These are phyloP conservation scores for Talaromyces sp. DNA, from an alignment of 2,329 filamentous ascomycete genomes.

Conservation along the genomic window DNA sequence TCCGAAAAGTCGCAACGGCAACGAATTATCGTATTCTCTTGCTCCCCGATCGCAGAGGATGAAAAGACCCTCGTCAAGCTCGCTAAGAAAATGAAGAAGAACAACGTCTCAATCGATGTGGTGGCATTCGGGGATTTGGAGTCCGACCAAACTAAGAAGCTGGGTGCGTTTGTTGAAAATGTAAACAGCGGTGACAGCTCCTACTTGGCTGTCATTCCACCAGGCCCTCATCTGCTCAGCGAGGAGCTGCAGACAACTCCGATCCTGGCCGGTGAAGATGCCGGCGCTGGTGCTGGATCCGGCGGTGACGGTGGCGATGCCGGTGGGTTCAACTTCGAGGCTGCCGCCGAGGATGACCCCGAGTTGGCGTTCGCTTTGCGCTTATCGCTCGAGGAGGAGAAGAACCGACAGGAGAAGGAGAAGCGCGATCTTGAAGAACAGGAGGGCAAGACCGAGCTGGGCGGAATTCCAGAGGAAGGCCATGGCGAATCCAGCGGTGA, in stretches of 20 bases:
- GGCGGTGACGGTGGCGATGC: conserved; percentile 58
- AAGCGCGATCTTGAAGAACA: conserved; percentile 73
- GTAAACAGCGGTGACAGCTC: conserved; percentile 92
- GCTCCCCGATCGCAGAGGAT: conserved; percentile 86
- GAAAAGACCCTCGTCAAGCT: conserved; percentile 86
- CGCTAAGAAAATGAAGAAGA: conserved; percentile 99
- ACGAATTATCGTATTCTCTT: conserved; percentile 95
- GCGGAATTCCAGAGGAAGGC: conserved; percentile 78
- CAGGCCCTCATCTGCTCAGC: conserved; percentile 87
- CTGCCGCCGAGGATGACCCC: conserved; percentile 81
- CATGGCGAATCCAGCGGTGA: conserved; percentile 66
- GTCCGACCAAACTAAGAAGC: conserved; percentile 83
- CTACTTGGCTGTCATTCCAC: conserved; percentile 85
- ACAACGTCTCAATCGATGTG: conserved; percentile 90
- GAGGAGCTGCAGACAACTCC: conserved; percentile 88
- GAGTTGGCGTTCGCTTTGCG: conserved; percentile 91
- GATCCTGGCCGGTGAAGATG: conserved; percentile 82
- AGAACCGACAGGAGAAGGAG: conserved; percentile 85
- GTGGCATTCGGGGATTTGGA: conserved; percentile 93
- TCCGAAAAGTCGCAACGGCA: conserved; percentile 97
- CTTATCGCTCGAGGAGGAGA: conserved; percentile 98
- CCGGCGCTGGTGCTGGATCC: conserved; percentile 52
- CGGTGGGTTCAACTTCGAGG: conserved; percentile 71
- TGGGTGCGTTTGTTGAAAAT: conserved; percentile 88
- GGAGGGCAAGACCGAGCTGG: conserved; percentile 74